Percentiles rank a stretch among this genome's conserved stretches.
These are phyloP conservation scores for Plectranthus barbatus DNA, from an alignment of 257 asterid genomes.

Conservation along the genomic window DNA sequence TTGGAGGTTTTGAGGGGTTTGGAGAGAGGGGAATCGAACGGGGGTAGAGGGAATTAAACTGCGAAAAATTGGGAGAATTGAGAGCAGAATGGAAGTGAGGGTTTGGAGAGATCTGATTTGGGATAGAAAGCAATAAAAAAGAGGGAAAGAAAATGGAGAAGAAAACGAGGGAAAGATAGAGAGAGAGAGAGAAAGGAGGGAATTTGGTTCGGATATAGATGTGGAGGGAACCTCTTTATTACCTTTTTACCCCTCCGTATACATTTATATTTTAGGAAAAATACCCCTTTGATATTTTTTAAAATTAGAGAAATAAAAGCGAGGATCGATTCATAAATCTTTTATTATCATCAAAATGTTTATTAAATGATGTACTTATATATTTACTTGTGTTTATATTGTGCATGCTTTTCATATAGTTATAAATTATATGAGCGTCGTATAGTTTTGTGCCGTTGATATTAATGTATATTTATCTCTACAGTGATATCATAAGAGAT, in stretches of 20 bases:
- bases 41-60: background rate
- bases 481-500: no score
- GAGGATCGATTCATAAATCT: no score
- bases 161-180: conserved; percentile 53
- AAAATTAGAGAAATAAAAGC: no score
- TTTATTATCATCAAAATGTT: no score
- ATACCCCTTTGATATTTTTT: no score
- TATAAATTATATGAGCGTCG: no score
- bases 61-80: conserved; percentile 7
- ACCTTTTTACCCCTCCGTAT: conserved; percentile 1
- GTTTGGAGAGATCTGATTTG: conserved; percentile 35
- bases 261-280: no score
- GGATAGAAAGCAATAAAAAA: conserved; percentile 37
- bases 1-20: conserved; percentile 13
- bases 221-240: conserved; percentile 75
- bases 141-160: conserved; percentile 34
- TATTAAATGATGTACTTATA: no score
- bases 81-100: conserved; percentile 21
- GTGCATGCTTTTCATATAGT: no score
- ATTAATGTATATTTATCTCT: no score
- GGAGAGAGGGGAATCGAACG: background rate
- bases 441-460: no score
- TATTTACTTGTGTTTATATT: no score
- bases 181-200: conserved; percentile 63
- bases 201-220: conserved; percentile 82